Percentiles rank a stretch among this genome's conserved stretches.
Conservation (phyloP, 2,329 filamentous ascomycete genomes). For the Ophiostoma piceae region DNA sequence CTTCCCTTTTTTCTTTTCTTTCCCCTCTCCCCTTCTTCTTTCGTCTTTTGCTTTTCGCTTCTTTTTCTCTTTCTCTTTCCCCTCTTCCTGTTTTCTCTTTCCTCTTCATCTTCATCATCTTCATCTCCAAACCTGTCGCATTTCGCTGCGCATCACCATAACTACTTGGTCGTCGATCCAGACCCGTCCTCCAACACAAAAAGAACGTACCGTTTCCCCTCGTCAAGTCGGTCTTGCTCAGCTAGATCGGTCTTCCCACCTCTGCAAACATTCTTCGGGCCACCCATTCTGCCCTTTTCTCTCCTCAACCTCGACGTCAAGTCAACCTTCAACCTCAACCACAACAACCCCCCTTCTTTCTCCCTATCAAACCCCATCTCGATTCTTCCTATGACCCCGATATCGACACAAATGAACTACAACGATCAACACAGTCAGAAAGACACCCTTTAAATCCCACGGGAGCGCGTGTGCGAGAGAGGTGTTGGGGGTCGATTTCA, state of each 20-base stretch:
- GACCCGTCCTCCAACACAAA: conserved; percentile 3
- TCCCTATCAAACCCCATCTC: conserved; percentile 29
- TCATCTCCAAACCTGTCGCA: not conserved
- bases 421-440: conserved; percentile 46
- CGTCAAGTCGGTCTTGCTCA: conserved; percentile 23
- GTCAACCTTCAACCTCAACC: conserved; percentile 11
- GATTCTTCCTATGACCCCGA: conserved; percentile 51
- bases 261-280: conserved; percentile 22
- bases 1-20: conserved; percentile 23
- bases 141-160: conserved; percentile 13
- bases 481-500: conserved; percentile 52
- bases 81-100: not conserved
- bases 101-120: not conserved
- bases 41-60: conserved; percentile 22
- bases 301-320: conserved; percentile 8
- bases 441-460: conserved; percentile 68
- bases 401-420: conserved; percentile 50
- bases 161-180: not conserved
- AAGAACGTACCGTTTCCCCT: conserved; percentile 1
- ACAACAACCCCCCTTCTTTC: conserved; percentile 14
- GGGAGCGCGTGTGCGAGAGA: conserved; percentile 60
- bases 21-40: conserved; percentile 21
- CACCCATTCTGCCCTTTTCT: conserved; percentile 20
- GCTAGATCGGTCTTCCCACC: conserved; percentile 22
- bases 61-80: conserved; percentile 6